phyloP scores from a whole-genome alignment of 805 yeast genomes.

The Starmerella cellae region DNA sequence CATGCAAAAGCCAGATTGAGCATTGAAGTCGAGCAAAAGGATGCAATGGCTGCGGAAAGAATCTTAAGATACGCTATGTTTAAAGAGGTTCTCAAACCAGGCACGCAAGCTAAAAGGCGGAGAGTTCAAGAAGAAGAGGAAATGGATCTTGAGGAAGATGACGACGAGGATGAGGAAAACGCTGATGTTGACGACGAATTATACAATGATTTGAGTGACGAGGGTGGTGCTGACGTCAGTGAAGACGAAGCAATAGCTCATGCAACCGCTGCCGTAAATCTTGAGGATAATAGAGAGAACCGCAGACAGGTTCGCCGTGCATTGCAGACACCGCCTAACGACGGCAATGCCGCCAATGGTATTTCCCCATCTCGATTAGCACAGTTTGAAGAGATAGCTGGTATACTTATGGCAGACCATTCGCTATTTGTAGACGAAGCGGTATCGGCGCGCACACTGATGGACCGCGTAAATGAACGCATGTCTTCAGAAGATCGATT shows the following conservation, averaged over 20 bases:
- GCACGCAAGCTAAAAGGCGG: constrained; percentile 26
- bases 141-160: constrained; percentile 21
- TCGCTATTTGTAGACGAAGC: constrained; percentile 32
- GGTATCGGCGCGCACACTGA: constrained; percentile 30
- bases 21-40: constrained; percentile 54
- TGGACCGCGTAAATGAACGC: constrained; percentile 33
- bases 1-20: constrained; percentile 93
- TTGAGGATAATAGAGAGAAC: background rate
- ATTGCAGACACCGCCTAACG: constrained; percentile 16
- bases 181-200: constrained; percentile 38
- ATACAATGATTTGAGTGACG: constrained; percentile 31
- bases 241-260: constrained; percentile 11
- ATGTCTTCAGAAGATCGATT: constrained; percentile 32
- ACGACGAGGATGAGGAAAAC: constrained; percentile 24
- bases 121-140: constrained; percentile 21
- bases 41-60: constrained; percentile 77
- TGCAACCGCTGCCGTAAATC: constrained; percentile 12
- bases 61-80: constrained; percentile 74
- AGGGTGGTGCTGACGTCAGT: constrained; percentile 30
- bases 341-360: constrained; percentile 24
- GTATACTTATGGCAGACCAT: constrained; percentile 35
- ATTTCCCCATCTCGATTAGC: constrained; percentile 41
- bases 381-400: constrained; percentile 36
- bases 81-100: constrained; percentile 47
- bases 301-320: constrained; percentile 12